Base-by-base conservation (phyloP, 2,329 filamentous ascomycete species). In the Xylariaceae sp. region DNA sequence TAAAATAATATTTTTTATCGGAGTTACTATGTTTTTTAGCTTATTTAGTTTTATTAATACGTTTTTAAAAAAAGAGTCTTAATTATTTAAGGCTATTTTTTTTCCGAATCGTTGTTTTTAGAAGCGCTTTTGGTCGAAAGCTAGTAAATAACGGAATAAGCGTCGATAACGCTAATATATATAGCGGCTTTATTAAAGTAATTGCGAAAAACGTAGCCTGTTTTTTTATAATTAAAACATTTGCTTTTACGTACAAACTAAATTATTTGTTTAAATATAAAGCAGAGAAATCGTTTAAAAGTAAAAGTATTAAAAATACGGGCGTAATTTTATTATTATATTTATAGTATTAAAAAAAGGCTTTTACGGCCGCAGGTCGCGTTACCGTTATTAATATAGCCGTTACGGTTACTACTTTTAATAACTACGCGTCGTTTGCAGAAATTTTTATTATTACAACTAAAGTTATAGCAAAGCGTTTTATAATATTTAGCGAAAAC, bases 401-500 rank as follows among this genome's bases (percentile, higher is more conserved):
- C 16, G 33, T 42, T 13, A 48, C 5, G n/a, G n/a, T n/a, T n/a
- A n/a, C n/a, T n/a, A n/a, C n/a, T n/a, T n/a, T n/a, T n/a, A n/a
- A n/a, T n/a, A n/a, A n/a, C n/a, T n/a, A n/a, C n/a, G n/a, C n/a
- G n/a, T n/a, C n/a, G n/a, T n/a, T n/a, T n/a, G n/a, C n/a, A n/a
- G n/a, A n/a, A n/a, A n/a, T n/a, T n/a, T n/a, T n/a, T n/a, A n/a
- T n/a, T n/a, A n/a, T n/a, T n/a, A n/a, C n/a, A n/a, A n/a, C n/a
- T n/a, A n/a, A n/a, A n/a, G n/a, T n/a, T n/a, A n/a, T n/a, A n/a
- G n/a, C n/a, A 42, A 42, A 48, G 38, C 36, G 18, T 36, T 36
- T 38, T 5, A 44, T 43, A 38, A 18, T 34, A 50, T 38, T 19
- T 42, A 44, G 19, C 13, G 39, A 44, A 45, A 50, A 50, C 14